phyloP scores from a whole-genome alignment of 495 filamentous ascomycete species.

The Chlorociboria aeruginascens region DNA sequence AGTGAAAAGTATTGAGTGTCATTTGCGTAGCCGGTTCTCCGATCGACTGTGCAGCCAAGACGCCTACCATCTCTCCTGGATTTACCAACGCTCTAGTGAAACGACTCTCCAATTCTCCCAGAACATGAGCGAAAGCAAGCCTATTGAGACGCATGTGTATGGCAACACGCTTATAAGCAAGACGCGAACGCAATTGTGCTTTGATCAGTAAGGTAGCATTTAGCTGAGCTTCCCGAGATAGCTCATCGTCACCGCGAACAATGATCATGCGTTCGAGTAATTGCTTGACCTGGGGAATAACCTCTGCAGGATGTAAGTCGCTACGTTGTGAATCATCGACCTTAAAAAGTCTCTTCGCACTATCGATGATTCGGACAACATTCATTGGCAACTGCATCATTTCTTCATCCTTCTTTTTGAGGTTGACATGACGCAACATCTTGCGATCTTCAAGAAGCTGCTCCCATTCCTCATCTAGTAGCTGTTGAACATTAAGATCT shows the following conservation, averaged over 20 bases:
- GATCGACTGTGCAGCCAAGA: slow-evolving; percentile 94
- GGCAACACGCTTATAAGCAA: slow-evolving; percentile 86
- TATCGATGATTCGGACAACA: slow-evolving; percentile 78
- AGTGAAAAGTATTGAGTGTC: slow-evolving; percentile 99
- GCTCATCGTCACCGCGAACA: slow-evolving; percentile 69
- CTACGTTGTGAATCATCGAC: slow-evolving; percentile 75
- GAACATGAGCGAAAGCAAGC: slow-evolving; percentile 81
- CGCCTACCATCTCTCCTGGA: slow-evolving; percentile 97
- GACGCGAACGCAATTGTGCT: slow-evolving; percentile 73
- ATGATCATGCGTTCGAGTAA: slow-evolving; percentile 67
- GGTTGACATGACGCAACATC: slow-evolving; percentile 53
- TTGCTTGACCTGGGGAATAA: slow-evolving; percentile 67
- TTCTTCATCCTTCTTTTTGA: slow-evolving; percentile 51
- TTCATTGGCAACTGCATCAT: slow-evolving; percentile 88
- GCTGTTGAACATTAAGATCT: slow-evolving; percentile 70
- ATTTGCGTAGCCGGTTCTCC: slow-evolving; percentile 98
- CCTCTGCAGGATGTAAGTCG: slow-evolving; percentile 80
- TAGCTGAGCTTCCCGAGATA: slow-evolving; percentile 76
- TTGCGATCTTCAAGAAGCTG: slow-evolving; percentile 59
- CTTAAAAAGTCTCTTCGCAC: slow-evolving; percentile 77
- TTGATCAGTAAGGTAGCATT: slow-evolving; percentile 87
- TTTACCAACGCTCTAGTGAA: slow-evolving; percentile 71
- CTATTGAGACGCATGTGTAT: slow-evolving; percentile 76
- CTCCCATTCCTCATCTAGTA: slow-evolving; percentile 84
- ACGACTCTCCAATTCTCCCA: slow-evolving; percentile 81